These are phyloP conservation scores for Stropharia rugosoannulata DNA, from an alignment of 768 basidiomycete genomes.

Conservation along the genomic window DNA sequence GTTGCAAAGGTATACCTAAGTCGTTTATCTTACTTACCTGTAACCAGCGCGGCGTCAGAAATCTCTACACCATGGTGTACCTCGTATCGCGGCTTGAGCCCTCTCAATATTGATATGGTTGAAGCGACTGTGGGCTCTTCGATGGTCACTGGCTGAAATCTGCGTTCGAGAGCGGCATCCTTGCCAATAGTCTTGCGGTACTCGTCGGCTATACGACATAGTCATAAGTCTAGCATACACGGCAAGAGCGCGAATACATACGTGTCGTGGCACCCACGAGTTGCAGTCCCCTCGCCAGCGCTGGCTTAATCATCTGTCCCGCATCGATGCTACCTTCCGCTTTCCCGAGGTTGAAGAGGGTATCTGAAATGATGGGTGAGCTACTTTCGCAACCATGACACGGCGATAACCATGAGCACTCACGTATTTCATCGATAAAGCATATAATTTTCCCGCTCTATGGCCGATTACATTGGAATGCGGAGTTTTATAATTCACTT, in stretches of 20 bases:
- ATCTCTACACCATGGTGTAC: constrained; percentile 95
- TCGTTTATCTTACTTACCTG: constrained; percentile 43
- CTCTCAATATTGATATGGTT: constrained; percentile 85
- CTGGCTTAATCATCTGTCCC: constrained; percentile 92
- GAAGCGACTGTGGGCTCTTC: constrained; percentile 87
- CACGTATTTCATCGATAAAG: constrained; percentile 94
- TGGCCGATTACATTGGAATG: constrained; percentile 17
- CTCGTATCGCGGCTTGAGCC: constrained; percentile 81
- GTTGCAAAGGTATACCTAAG: background rate
- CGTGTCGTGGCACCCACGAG: constrained; percentile 91
- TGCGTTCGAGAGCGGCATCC: constrained; percentile 86
- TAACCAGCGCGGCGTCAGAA: constrained; percentile 84
- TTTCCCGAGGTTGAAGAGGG: constrained; percentile 86
- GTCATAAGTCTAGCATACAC: background rate
- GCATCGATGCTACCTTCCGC: constrained; percentile 91
- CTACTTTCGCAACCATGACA: background rate
- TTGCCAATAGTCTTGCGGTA: constrained; percentile 91
- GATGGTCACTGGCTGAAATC: constrained; percentile 88
- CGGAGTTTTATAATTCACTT: background rate
- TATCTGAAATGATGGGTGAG: constrained; percentile 40
- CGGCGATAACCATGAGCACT: constrained; percentile 30
- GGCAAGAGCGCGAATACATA: constrained; percentile 32
- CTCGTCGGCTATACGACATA: constrained; percentile 60
- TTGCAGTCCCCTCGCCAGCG: constrained; percentile 82
- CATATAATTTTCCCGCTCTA: constrained; percentile 80